Evolutionary conservation across 1,284 basidiomycete species (phyloP).

Genomic region (Peniophora sp.): DNA sequence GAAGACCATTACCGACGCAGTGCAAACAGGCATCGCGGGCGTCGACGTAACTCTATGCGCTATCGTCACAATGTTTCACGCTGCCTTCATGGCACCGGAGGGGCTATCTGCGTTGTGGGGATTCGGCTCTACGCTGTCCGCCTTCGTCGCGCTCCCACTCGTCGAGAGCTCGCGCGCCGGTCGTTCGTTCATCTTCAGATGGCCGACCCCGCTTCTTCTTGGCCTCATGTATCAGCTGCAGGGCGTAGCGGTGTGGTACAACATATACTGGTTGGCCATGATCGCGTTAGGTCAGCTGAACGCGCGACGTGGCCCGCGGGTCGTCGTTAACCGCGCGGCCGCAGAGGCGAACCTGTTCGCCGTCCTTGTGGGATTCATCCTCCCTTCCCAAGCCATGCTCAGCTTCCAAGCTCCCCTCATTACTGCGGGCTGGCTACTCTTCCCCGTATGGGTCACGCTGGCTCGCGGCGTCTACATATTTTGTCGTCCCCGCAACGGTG

Average conservation of each 20-base stretch:
- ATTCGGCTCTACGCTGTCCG: constrained; percentile 16
- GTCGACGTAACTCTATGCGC: constrained; percentile 28
- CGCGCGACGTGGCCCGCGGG: not conserved
- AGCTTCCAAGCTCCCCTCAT: constrained; percentile 21
- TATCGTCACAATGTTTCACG: constrained; percentile 32
- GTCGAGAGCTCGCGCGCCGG: constrained; percentile 25
- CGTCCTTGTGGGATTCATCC: constrained; percentile 25
- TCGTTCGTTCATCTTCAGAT: constrained; percentile 10
- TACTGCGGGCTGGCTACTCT: constrained; percentile 37
- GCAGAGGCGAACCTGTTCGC: constrained; percentile 37
- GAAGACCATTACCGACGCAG: too few relatives aligned
- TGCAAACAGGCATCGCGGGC: constrained; percentile 15
- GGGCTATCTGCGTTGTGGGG: constrained; percentile 20
- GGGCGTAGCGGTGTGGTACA: constrained; percentile 23
- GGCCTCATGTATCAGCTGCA: constrained; percentile 7
- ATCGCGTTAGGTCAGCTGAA: constrained; percentile 19
- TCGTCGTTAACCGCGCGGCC: constrained; percentile 25
- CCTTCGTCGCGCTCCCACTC: constrained; percentile 15
- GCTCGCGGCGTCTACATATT: constrained; percentile 15
- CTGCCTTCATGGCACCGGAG: constrained; percentile 20
- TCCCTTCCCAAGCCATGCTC: constrained; percentile 30
- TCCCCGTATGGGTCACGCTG: constrained; percentile 29
- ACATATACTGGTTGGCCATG: constrained; percentile 35
- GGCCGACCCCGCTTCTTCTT: constrained; percentile 1
- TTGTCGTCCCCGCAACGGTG: constrained; percentile 9